Base-by-base conservation (phyloP, 2,329 filamentous ascomycete genomes). In the Penicillium sp. region DNA sequence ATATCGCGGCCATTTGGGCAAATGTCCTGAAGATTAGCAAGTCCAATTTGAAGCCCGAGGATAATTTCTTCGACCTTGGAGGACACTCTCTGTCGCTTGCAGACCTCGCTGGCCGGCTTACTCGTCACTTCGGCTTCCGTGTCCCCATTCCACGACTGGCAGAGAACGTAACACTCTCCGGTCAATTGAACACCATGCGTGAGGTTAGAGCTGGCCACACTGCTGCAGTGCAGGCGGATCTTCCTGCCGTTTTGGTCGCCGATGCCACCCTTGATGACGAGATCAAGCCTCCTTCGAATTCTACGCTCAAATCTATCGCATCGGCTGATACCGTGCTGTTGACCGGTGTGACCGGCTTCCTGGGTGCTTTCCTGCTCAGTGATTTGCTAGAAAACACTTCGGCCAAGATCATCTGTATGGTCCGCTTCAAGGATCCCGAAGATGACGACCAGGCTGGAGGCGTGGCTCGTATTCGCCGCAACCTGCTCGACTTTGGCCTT, bases 61-160 rank as follows among this genome's bases (percentile, higher is more conserved):
- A 90, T 67, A 87, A 85, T 67, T 92, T 92, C 70, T 92, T 92
- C 66, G 89, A 92, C 54, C 75, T 92, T 1, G 89, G 89, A 31
- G 89, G 89, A 0, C 89, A 92, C 69, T 91, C 88, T 0, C 74
- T 92, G 47, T 84, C 84, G 2, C 80, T 92, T n/a, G 89, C 89
- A 0, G 86, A 90, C 54, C 78, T 92, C 24, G 84, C 88, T n/a
- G 84, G 84, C 24, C 82, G 84, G 30, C 68, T 92, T 13, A 84
- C 86, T 0, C 82, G 82, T 52, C 80, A 80, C 0, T 90, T 90
- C 62, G 88, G 87, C 4, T 88, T 92, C 66, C 81, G 85, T 0
- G 81, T 92, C 1, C 85, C 88, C 2, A 79, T 92, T 16, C 82
- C 81, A 46, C 84, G 85, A 39, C 81, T 92, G 13, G 88, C 87